Base-by-base conservation (phyloP, 179 eudicot genomes). In the Camellia oleifera region DNA sequence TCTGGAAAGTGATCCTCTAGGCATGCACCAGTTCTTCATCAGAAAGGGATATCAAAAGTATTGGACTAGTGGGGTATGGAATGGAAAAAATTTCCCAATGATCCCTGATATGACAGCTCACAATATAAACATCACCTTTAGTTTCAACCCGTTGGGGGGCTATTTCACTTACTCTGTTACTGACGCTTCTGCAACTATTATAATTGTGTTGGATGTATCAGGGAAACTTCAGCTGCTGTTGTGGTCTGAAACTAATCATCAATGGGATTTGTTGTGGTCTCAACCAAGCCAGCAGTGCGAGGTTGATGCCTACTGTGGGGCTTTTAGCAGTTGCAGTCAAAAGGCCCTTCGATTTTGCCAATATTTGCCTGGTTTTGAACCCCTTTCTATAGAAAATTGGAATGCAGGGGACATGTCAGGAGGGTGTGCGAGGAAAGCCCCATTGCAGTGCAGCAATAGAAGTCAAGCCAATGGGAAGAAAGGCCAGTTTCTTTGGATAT, bases 21-120 rank as follows among this genome's bases (percentile, higher is more conserved):
- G 90, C 45, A 54, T 86, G 17, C 90, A 91, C 2, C 93, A 91
- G 81, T 62, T 87, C 7, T 88, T 88, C 67, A 75, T 87, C 15
- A 82, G 83, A 87, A 83, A 89, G 17, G 91, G 86, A 62, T 11
- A 0, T n/a, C 52, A 74, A 7, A 78, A 87, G 15, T 78, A 23
- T 44, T 91, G 92, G 92, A 81, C 92, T 65, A 89, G 89, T 42
- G 92, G 94, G 20, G 77, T 82, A 50, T 91, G 88, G 86, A 77
- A 83, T 79, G 90, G 91, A 15, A 14, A 77, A 54, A 72, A 12
- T 1, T 91, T 89, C 77, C 80, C 66, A 0, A 92, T 92, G 3
- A 84, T 89, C 72, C 86, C 88, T 0, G 57, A 46, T 11, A 81
- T 84, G 82, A 78, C 78, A 78, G 69, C 79, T 23, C 53, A 75